Percentiles rank a stretch among this genome's conserved stretches.
Conservation (phyloP, 1,139 yeast species). For the Candida tunisiensis region DNA sequence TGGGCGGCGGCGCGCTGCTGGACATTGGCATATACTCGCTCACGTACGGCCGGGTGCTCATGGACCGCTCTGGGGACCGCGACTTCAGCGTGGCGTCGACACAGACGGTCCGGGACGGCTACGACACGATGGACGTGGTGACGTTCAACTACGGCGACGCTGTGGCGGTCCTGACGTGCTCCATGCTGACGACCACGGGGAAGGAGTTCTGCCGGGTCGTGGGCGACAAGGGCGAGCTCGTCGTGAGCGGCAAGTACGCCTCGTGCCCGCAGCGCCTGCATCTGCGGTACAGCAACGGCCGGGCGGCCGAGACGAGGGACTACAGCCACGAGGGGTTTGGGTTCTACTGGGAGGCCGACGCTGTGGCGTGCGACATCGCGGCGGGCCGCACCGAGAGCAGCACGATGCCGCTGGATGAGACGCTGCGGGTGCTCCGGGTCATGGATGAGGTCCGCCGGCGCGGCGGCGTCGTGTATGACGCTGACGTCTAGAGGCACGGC, state of each 20-base stretch:
- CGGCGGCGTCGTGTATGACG: constrained; percentile 27
- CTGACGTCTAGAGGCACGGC: constrained; percentile 13
- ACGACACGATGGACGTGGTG: constrained; percentile 13
- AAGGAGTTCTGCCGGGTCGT: constrained; percentile 13
- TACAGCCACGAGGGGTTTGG: constrained; percentile 19
- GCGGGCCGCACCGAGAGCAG: constrained; percentile 22
- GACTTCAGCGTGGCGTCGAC: constrained; percentile 8
- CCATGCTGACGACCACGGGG: constrained; percentile 10
- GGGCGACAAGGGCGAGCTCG: constrained; percentile 18
- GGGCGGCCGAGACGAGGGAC: constrained; percentile 3
- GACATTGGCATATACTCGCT: constrained; percentile 44
- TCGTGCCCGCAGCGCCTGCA: constrained; percentile 14
- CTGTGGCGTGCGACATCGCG: constrained; percentile 26
- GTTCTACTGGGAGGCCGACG: constrained; percentile 36
- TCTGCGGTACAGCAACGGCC: constrained; percentile 5
- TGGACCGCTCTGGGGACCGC: constrained; percentile 9
- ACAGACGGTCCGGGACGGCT: constrained; percentile 13
- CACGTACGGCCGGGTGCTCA: constrained; percentile 15
- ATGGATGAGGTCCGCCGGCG: constrained; percentile 30
- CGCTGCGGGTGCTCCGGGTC: constrained; percentile 25
- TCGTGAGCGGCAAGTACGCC: constrained; percentile 13
- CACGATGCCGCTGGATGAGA: constrained; percentile 27
- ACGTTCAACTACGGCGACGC: constrained; percentile 14
- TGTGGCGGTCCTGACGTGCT: constrained; percentile 14
- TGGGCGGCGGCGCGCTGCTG: constrained; percentile 46